Evolutionary conservation across 371 early-diverging fungal genomes (phyloP), one percentile per base, ranked within the genome.

Genomic region (Dinochytrium kinnereticum): DNA sequence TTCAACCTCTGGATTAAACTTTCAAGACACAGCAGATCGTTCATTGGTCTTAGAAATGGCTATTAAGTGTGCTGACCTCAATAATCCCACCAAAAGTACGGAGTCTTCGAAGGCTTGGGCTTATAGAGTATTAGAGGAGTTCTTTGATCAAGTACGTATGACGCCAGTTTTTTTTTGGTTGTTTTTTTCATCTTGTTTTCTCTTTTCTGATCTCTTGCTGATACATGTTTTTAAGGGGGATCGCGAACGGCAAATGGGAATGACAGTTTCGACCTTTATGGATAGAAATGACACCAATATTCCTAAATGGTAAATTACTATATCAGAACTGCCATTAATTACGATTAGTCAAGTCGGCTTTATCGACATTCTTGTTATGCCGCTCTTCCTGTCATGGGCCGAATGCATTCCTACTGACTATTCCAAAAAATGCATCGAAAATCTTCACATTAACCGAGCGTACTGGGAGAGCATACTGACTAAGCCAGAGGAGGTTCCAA

Each of bases 61-160:
- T 1, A 84, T 88, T 28, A 88, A 88, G 71, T 85, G 85, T 67
- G 87, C 85, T 17, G 89, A 88, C 73, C 53, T 88, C 51, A 82
- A 83, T 49, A 88, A 88, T 69, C 85, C 89, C 34, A 71, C 82
- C 0, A 88, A 88, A 68, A 80, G 82, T 15, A 57, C 80, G 21
- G 80, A 83, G 34, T 30, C 69, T 34, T 82, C 82, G 53, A 73
- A 74, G 44, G 26, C 70, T 34, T 88, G 89, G 89, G 78, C 84
- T 3, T 78, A 69, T 50, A 55, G 71, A 40, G 82, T 88, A 28
- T 81, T 85, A 83, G 84, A 87, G 51, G 89, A 88, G 70, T 88
- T 88, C 66, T 88, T 87, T 76, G 34, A 79, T 26, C 88, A 88
- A 75, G 86, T 80, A 68, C 19, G 34, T 7, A 68, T n/a, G 24